phyloP scores from a whole-genome alignment of 2,329 filamentous ascomycete genomes.

The Ustulina deusta region DNA sequence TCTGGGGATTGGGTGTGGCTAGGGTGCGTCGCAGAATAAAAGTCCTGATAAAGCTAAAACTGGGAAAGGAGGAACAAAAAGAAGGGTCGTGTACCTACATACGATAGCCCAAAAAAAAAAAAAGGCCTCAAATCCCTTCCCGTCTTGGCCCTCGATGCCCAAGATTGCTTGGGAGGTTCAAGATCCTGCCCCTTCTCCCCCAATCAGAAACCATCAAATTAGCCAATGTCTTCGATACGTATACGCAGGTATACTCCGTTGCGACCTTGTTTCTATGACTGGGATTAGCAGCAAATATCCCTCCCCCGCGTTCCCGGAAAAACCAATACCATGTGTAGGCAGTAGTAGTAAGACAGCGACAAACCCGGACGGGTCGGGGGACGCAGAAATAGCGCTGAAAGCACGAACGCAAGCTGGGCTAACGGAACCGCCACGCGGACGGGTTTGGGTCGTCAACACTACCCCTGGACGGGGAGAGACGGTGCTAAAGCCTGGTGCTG shows the following conservation, averaged over 20 bases:
- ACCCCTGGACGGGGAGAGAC: constrained; percentile 1
- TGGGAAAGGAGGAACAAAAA: constrained; percentile 2
- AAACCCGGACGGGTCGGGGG: constrained; percentile 16
- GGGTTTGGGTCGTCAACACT: constrained; percentile 25
- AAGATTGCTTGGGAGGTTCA: constrained; percentile 11
- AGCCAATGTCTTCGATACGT: constrained; percentile 7
- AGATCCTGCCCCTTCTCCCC: neutral
- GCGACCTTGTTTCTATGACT: neutral
- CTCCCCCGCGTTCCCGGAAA: constrained; percentile 23
- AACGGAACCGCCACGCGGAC: constrained; percentile 25
- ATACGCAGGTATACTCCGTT: neutral
- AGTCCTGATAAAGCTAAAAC: constrained; percentile 26
- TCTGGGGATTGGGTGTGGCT: constrained; percentile 3
- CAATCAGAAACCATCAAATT: constrained; percentile 27
- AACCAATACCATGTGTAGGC: constrained; percentile 5
- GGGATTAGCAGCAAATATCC: constrained; percentile 21
- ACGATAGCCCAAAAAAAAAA: constrained; percentile 7
- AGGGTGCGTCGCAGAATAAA: constrained; percentile 22
- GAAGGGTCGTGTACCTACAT: no score
- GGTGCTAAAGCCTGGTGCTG: neutral
- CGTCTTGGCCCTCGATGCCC: constrained; percentile 26
- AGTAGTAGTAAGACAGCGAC: neutral
- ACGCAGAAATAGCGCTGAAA: neutral
- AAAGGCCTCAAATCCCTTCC: constrained; percentile 26
- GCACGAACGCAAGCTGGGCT: constrained; percentile 15